Evolutionary conservation across 2,329 filamentous ascomycete species (phyloP), one percentile per base, ranked within the genome.

Genomic region (Venturia pyrina): DNA sequence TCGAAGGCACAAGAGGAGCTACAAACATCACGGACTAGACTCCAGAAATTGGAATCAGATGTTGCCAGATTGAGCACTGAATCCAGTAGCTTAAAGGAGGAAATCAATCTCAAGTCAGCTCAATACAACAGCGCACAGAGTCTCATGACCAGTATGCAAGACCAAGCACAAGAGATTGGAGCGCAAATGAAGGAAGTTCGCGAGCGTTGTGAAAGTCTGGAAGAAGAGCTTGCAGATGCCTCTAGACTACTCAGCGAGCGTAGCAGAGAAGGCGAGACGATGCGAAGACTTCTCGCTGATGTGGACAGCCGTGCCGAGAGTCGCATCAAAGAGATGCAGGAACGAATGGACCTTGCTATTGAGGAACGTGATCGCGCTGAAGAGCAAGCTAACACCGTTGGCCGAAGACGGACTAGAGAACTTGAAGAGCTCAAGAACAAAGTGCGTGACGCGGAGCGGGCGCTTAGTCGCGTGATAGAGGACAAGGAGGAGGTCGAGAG

Each of bases 291-390:
- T 67, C 80, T 99, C 15, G 88, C 88, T 19, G 93, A 98, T 69
- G 90, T 93, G 10, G 91, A 98, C 74, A 86, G 89, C 67, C 84
- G 90, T 11, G 87, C 93, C 1, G 93, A 98, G 69, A 81, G 81
- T 67, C 90, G 91, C 72, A 85, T 96, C 21, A 87, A 91, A 37
- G 93, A 98, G 69, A 95, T 96, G 87, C 89, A 91, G 65, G 87
- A 91, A 66, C 87, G 89, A 1, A 88, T 98, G 83, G 93, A 98
- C 72, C 82, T 90, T 1, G 93, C 93, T 0, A 84, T 96, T n/a
- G 93, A 97, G 74, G 95, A 99, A 76, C 86, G 95, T 21, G 95
- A 99, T 74, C 87, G 91, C 2, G 88, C 92, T 1, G 93, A 99
- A 76, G 93, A 98, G 68, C 93, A 98, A 77, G 87, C 91, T 2